Evolutionary conservation across 2,329 filamentous ascomycete species (phyloP), one percentile per base, ranked within the genome.

Genomic region (Trichoderma arundinaceum): DNA sequence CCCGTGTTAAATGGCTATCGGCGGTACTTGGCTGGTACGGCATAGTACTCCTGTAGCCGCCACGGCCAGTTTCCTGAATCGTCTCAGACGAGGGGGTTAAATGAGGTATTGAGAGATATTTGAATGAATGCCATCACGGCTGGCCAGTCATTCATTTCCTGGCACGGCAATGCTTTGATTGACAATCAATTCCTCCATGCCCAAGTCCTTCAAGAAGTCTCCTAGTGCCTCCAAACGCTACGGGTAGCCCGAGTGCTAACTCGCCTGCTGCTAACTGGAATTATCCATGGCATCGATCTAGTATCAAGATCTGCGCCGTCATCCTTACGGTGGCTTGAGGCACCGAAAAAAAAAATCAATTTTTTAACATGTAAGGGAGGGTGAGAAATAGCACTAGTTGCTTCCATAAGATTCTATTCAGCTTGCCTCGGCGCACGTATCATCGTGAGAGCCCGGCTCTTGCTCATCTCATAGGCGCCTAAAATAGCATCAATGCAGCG

Each of bases 221-320:
- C 22, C 4, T 28, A 28, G 22, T 28, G 22, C 22, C 22, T 28
- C 22, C 22, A 4, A 28, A 28, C 22, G 22, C 57, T 51, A 49
- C 57, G 57, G 57, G 57, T 39, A 60, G 35, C 46, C 57, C 57
- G 57, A 60, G 10, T 17, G 35, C 35, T 48, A 46, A 17, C 53
- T 32, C 1, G 41, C 41, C 19, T 19, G 33, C 44, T 19, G 17
- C 58, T 61, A 33, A 19, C 57, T 44, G n/a, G 3, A 52, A 51
- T 33, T 10, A 52, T 44, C 33, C 15, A 61, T 8, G 58, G 35
- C 39, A 43, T 41, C 38, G 58, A 52, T 53, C 58, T 48, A 48
- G n/a, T 10, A 38, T 17, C 32, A 35, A 52, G 58, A 62, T 49
- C 58, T 43, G 41, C n/a, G n/a, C 54, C 28, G 54, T 46, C 54